Evolutionary conservation across 345 rosid genomes (phyloP).

Genomic region (Salix caprea): DNA sequence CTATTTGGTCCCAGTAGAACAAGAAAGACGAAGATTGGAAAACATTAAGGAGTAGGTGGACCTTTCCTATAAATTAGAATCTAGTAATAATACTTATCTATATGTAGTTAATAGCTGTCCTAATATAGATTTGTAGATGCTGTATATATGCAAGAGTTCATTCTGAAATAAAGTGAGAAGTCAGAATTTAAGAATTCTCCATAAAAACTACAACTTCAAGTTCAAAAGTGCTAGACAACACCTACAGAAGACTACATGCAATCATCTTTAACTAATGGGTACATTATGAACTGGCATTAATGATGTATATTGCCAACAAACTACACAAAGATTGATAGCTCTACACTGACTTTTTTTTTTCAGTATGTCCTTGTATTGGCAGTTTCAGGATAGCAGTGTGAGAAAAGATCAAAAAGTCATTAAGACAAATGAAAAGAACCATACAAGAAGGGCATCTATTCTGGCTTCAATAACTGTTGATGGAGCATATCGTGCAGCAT

Average conservation of each 20-base stretch:
- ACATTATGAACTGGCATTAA: background rate
- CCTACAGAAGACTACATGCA: too few relatives aligned
- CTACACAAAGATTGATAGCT: background rate
- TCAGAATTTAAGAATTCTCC: too few relatives aligned
- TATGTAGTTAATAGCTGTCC: too few relatives aligned
- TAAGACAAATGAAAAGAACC: slow-evolving; percentile 24
- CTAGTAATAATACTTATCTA: too few relatives aligned
- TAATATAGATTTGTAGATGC: too few relatives aligned
- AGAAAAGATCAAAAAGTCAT: slow-evolving; percentile 8
- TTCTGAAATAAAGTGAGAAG: too few relatives aligned
- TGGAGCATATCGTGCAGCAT: slow-evolving; percentile 99
- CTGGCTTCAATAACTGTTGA: slow-evolving; percentile 94
- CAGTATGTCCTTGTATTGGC: background rate
- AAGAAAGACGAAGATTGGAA: too few relatives aligned
- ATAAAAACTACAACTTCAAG: background rate
- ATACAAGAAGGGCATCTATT: slow-evolving; percentile 94
- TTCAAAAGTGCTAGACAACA: background rate
- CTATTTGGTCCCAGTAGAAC: too few relatives aligned
- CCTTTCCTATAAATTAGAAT: too few relatives aligned
- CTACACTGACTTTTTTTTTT: background rate
- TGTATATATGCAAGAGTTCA: too few relatives aligned
- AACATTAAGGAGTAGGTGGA: too few relatives aligned
- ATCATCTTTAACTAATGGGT: background rate
- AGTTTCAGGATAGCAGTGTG: background rate
- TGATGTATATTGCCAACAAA: background rate